Evolutionary conservation across 2,329 filamentous ascomycete species (phyloP).

Genomic region (Helminthosporium solani): DNA sequence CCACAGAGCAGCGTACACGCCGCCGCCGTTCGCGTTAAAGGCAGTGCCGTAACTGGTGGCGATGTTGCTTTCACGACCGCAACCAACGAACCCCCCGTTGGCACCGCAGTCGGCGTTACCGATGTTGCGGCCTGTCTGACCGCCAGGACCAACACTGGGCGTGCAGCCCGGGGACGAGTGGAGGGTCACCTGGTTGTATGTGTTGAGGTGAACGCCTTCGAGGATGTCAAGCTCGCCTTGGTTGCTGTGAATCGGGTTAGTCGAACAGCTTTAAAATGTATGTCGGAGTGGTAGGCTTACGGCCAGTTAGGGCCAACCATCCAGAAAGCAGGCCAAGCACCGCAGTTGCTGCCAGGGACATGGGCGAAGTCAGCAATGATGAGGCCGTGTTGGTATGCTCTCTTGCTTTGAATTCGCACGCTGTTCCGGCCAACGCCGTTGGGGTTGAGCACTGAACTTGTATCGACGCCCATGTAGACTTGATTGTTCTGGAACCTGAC

Average conservation of each 20-base stretch:
- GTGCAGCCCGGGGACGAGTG: slow-evolving; percentile 40
- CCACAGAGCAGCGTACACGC: slow-evolving; percentile 48
- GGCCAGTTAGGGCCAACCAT: slow-evolving; percentile 45
- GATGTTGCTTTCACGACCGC: slow-evolving; percentile 29
- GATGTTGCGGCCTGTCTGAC: slow-evolving; percentile 31
- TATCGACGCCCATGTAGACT: slow-evolving; percentile 44
- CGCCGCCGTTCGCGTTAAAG: slow-evolving; percentile 46
- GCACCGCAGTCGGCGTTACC: slow-evolving; percentile 40
- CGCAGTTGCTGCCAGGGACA: slow-evolving; percentile 41
- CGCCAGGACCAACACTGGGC: slow-evolving; percentile 33
- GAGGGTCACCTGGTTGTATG: slow-evolving; percentile 40
- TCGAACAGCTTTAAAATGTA: neutral
- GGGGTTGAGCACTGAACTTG: slow-evolving; percentile 27
- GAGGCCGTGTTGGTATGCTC: slow-evolving; percentile 38
- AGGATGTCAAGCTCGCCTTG: slow-evolving; percentile 40
- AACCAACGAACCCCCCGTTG: slow-evolving; percentile 36
- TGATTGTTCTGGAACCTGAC: slow-evolving; percentile 35
- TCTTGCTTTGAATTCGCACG: slow-evolving; percentile 40
- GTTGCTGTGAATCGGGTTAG: slow-evolving; percentile 7
- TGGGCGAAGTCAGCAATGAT: slow-evolving; percentile 45
- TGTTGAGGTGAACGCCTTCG: slow-evolving; percentile 43
- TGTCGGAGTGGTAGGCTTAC: neutral
- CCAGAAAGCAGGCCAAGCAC: slow-evolving; percentile 45
- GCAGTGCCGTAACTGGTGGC: slow-evolving; percentile 39
- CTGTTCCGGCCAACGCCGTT: slow-evolving; percentile 39